Evolutionary conservation across 148 eudicot species (phyloP).

Genomic region (Cornus florida): DNA sequence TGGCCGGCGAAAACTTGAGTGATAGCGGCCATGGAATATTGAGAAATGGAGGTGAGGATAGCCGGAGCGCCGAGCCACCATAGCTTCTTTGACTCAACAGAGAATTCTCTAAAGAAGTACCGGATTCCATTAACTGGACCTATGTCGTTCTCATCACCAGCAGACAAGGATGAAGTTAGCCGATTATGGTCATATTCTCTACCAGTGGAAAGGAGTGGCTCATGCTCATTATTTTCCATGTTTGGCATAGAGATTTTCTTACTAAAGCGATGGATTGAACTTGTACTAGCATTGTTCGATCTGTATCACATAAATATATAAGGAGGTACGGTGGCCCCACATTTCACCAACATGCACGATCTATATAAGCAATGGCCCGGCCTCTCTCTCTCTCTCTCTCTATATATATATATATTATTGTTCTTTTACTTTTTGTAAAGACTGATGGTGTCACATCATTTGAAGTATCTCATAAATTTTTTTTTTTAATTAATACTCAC

Average conservation of each 20-base stretch:
- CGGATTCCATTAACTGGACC: constrained; percentile 2
- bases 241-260: background rate
- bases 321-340: too few relatives aligned
- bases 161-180: constrained; percentile 3
- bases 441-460: too few relatives aligned
- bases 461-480: too few relatives aligned
- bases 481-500: too few relatives aligned
- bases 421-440: too few relatives aligned
- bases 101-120: constrained; percentile 12
- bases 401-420: too few relatives aligned
- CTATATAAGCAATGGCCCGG: too few relatives aligned
- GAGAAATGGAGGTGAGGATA: constrained; percentile 34
- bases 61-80: constrained; percentile 43
- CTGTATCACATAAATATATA: too few relatives aligned
- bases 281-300: too few relatives aligned
- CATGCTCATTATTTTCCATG: constrained; percentile 4
- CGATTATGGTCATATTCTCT: background rate
- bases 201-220: background rate
- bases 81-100: constrained; percentile 25
- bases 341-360: too few relatives aligned
- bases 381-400: too few relatives aligned
- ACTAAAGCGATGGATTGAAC: too few relatives aligned
- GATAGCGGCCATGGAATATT: constrained; percentile 33
- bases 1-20: constrained; percentile 41
- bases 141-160: constrained; percentile 19